These are phyloP conservation scores for Corchorus capsularis DNA, from an alignment of 345 rosid species.

Conservation along the genomic window DNA sequence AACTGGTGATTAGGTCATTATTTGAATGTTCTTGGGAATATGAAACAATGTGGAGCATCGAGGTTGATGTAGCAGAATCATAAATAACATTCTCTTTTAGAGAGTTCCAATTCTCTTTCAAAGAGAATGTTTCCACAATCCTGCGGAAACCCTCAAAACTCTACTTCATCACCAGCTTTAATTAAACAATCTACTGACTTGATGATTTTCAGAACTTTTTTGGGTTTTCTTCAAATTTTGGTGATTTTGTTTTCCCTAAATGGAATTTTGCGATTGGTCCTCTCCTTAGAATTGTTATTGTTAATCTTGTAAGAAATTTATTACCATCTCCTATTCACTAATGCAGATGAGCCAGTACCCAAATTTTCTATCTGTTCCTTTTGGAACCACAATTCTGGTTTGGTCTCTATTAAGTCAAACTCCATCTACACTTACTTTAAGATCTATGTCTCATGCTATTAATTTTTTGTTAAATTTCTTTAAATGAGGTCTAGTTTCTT, in stretches of 20 bases:
- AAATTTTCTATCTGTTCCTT: not conserved
- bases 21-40: not conserved
- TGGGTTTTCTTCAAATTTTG: not conserved
- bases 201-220: not conserved
- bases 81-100: not conserved
- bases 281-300: not conserved
- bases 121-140: not conserved
- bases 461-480: not conserved
- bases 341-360: not conserved
- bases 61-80: not conserved
- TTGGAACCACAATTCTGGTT: not conserved
- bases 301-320: not conserved
- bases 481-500: not conserved
- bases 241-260: not conserved
- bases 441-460: not conserved
- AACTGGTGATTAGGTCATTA: not conserved
- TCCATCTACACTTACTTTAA: not conserved
- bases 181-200: not conserved
- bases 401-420: not conserved
- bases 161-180: not conserved
- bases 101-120: not conserved
- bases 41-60: not conserved
- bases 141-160: too few relatives aligned
- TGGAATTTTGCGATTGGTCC: not conserved
- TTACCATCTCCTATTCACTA: not conserved